phyloP scores from a whole-genome alignment of 331 rosid species.

The Acacia concinna region DNA sequence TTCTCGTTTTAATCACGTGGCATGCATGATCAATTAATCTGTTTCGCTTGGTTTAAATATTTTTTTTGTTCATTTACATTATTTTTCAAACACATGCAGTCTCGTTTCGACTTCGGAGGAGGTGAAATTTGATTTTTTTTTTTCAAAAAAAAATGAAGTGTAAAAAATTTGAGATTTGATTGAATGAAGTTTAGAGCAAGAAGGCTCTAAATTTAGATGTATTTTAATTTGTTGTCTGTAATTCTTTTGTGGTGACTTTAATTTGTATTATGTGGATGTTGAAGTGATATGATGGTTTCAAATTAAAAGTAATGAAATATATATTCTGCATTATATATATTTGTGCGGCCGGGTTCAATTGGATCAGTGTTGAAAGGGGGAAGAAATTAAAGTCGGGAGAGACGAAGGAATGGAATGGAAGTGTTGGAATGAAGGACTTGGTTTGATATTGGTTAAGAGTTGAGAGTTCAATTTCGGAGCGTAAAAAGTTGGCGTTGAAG shows the following conservation, averaged over 20 bases:
- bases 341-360: too few relatives aligned
- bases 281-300: slow-evolving; percentile 34
- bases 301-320: slow-evolving; percentile 30
- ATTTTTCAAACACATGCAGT: slow-evolving; percentile 12
- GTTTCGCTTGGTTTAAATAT: not conserved
- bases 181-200: slow-evolving; percentile 31
- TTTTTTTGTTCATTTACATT: not conserved
- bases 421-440: too few relatives aligned
- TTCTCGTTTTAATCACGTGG: slow-evolving; percentile 42
- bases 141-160: not conserved
- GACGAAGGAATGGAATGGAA: not conserved
- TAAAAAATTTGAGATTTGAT: slow-evolving; percentile 26
- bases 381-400: not conserved
- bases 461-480: too few relatives aligned
- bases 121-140: slow-evolving; percentile 19
- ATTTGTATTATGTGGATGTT: slow-evolving; percentile 27
- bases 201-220: not conserved
- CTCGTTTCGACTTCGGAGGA: not conserved
- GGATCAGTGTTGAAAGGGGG: too few relatives aligned
- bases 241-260: not conserved
- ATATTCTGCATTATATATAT: not conserved
- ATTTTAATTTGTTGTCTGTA: not conserved
- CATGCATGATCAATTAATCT: slow-evolving; percentile 1
- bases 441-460: too few relatives aligned
- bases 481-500: too few relatives aligned